phyloP scores from a whole-genome alignment of 192 early-diverging fungal genomes.

The Rhizoclosmatium sp. region DNA sequence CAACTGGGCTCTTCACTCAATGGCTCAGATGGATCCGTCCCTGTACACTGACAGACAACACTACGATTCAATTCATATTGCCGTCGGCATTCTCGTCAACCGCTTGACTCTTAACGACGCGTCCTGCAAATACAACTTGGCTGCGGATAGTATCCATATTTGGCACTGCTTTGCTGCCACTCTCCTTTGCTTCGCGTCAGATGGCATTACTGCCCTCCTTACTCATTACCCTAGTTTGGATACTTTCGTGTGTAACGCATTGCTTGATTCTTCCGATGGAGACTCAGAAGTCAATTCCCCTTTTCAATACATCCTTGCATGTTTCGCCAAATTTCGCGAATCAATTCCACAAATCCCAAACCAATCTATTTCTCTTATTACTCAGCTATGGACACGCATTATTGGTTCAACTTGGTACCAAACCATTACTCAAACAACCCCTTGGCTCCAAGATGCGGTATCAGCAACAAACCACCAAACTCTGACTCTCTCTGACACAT shows the following conservation, averaged over 20 bases:
- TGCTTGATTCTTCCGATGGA: background rate
- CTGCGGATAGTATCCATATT: background rate
- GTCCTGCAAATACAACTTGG: background rate
- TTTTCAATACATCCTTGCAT: slow-evolving; percentile 20
- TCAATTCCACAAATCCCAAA: background rate
- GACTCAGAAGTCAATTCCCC: background rate
- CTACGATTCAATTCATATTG: background rate
- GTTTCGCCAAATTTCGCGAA: slow-evolving; percentile 24
- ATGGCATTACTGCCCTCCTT: slow-evolving; percentile 5
- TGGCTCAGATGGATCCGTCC: slow-evolving; percentile 19
- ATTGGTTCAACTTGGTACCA: background rate
- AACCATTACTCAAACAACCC: slow-evolving; percentile 15
- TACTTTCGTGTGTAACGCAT: background rate
- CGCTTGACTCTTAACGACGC: background rate
- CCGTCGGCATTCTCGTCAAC: background rate
- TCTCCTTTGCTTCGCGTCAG: slow-evolving; percentile 2
- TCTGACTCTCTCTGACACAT: background rate
- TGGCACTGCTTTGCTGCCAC: slow-evolving; percentile 8
- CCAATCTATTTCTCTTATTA: background rate
- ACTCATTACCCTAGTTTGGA: slow-evolving; percentile 8
- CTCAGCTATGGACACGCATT: background rate
- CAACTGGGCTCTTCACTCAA: slow-evolving; percentile 27
- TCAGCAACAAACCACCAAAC: background rate
- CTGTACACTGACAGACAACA: background rate
- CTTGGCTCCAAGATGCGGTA: slow-evolving; percentile 13